These are phyloP conservation scores for Cytospora piceae DNA, from an alignment of 2,329 filamentous ascomycete species.

Conservation along the genomic window DNA sequence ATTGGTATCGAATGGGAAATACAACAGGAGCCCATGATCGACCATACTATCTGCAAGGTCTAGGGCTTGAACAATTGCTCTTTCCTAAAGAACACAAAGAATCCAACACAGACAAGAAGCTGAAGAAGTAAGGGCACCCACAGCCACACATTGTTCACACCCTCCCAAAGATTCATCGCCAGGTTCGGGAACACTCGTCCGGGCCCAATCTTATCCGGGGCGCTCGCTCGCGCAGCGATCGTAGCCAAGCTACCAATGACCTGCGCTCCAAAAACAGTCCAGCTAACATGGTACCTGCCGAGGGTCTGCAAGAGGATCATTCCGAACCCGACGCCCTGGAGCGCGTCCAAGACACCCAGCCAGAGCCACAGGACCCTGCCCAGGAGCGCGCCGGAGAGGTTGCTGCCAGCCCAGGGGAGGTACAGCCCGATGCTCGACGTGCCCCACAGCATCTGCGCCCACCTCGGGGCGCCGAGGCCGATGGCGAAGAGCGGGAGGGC, in stretches of 20 bases:
- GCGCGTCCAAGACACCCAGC: slow-evolving; percentile 66
- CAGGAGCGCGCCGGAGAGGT: slow-evolving; percentile 57
- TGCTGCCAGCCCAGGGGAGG: slow-evolving; percentile 63
- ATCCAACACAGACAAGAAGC: slow-evolving; percentile 60
- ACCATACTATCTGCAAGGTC: background rate
- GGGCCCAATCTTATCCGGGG: slow-evolving; percentile 64
- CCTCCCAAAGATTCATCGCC: slow-evolving; percentile 49
- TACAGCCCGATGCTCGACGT: slow-evolving; percentile 63
- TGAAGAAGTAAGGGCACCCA: slow-evolving; percentile 64
- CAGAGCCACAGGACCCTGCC: slow-evolving; percentile 66
- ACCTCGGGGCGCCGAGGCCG: slow-evolving; percentile 66
- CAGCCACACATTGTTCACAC: slow-evolving; percentile 58
- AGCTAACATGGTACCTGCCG: slow-evolving; percentile 67
- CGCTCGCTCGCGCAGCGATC: slow-evolving; percentile 60
- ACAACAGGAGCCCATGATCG: background rate
- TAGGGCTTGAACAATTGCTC: slow-evolving; percentile 60
- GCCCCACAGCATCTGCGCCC: slow-evolving; percentile 71
- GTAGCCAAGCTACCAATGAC: slow-evolving; percentile 65
- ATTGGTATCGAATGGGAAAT: slow-evolving; percentile 17
- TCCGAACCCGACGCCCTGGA: slow-evolving; percentile 69
- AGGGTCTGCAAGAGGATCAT: slow-evolving; percentile 70
- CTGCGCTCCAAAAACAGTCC: slow-evolving; percentile 64
- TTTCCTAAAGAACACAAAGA: slow-evolving; percentile 59
- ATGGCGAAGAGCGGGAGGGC: slow-evolving; percentile 70
- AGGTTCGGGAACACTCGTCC: slow-evolving; percentile 67